Evolutionary conservation across 352 stramenopile genomes (phyloP).

Genomic region (Saprolegnia parasitica): DNA sequence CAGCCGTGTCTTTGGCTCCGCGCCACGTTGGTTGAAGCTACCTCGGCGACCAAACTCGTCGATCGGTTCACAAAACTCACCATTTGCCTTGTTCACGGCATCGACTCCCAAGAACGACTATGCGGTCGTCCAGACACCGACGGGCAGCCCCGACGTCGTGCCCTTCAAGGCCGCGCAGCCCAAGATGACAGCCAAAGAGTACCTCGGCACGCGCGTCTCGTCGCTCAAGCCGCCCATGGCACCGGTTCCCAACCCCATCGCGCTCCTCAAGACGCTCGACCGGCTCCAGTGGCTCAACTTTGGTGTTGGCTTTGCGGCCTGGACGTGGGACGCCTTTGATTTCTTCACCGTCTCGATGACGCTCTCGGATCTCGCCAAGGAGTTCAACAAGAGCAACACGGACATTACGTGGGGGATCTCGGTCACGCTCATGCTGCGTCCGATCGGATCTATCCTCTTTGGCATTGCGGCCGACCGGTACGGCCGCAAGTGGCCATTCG

Average conservation of each 20-base stretch:
- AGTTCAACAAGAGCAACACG: slow-evolving; percentile 38
- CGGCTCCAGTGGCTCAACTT: slow-evolving; percentile 41
- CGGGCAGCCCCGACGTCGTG: too few species aligned
- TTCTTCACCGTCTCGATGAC: slow-evolving; percentile 56
- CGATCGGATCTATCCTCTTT: slow-evolving; percentile 40
- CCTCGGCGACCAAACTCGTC: too few species aligned
- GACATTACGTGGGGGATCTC: slow-evolving; percentile 55
- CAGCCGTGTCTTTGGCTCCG: too few species aligned
- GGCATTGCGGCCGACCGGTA: slow-evolving; percentile 44
- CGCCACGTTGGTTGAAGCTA: too few species aligned
- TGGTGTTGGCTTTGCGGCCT: slow-evolving; percentile 37
- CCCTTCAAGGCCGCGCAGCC: too few species aligned
- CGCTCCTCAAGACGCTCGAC: slow-evolving; percentile 34
- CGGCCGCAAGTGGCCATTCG: slow-evolving; percentile 42
- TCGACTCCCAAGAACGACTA: too few species aligned
- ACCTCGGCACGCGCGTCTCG: slow-evolving; percentile 34
- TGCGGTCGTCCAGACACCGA: too few species aligned
- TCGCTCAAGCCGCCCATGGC: slow-evolving; percentile 36
- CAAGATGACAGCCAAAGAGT: slow-evolving; percentile 25
- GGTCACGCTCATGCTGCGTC: slow-evolving; percentile 48
- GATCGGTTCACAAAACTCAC: too few species aligned
- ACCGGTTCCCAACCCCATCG: slow-evolving; percentile 7
- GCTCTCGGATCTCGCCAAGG: slow-evolving; percentile 40
- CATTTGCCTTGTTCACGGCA: too few species aligned
- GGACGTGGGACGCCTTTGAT: slow-evolving; percentile 49